phyloP scores from a whole-genome alignment of 202 grass and related monocot species.

The Dendrocalamus latiflorus region DNA sequence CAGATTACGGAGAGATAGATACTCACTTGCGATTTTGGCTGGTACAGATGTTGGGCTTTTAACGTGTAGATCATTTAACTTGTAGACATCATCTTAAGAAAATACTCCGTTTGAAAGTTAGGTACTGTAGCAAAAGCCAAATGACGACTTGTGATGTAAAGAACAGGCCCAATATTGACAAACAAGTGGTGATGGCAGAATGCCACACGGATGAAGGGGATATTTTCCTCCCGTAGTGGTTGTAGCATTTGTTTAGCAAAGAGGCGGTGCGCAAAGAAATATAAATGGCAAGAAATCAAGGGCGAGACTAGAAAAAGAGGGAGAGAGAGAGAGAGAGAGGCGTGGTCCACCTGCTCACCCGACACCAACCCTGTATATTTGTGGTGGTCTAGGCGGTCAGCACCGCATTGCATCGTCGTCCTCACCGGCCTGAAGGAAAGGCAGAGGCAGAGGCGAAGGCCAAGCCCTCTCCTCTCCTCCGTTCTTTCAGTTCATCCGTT shows the following conservation, averaged over 20 bases:
- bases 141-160: too few relatives aligned
- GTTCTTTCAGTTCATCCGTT: constrained; percentile 30
- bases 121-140: too few relatives aligned
- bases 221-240: background rate
- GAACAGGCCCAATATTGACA: too few relatives aligned
- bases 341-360: constrained; percentile 37
- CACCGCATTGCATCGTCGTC: constrained; percentile 24
- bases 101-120: too few relatives aligned
- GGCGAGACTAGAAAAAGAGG: background rate
- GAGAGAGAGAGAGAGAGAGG: background rate
- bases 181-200: background rate
- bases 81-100: too few relatives aligned
- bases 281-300: background rate
- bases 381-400: constrained; percentile 29
- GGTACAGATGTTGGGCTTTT: too few relatives aligned
- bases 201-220: background rate
- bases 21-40: too few relatives aligned
- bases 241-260: background rate
- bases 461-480: background rate
- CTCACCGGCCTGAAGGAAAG: constrained; percentile 3
- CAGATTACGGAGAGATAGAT: too few relatives aligned
- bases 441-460: background rate
- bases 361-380: constrained; percentile 34
- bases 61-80: too few relatives aligned
- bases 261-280: background rate